Evolutionary conservation across 1,284 basidiomycete species (phyloP), one percentile per base, ranked within the genome.

Genomic region (Lentinus polychrous): DNA sequence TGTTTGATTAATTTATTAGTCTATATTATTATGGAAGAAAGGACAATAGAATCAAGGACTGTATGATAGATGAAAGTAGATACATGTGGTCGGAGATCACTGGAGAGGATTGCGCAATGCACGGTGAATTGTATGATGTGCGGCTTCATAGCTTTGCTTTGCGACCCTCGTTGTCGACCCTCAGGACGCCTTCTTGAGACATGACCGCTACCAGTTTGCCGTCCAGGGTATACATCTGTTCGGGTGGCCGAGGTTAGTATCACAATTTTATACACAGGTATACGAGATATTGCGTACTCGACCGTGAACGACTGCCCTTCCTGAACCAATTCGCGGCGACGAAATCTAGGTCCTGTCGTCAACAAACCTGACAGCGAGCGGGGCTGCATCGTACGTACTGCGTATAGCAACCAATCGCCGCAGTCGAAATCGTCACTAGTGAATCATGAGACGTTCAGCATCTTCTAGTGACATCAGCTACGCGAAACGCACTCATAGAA

Each of bases 111-210:
- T 27, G 5, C 27, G 27, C 27, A 27, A 27, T 27, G 27, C 10
- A 27, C 10, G 10, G 27, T 27, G 10, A 27, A 27, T 27, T 27
- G 27, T 27, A 27, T 27, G 27, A 5, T n/a, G n/a, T n/a, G n/a
- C n/a, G n/a, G 10, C 10, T 10, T 67, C 60, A 76, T 37, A 78
- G 61, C 59, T 75, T 78, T 17, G 72, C 56, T 44, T 61, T 52
- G n/a, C 50, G 52, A 34, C 52, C 73, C 50, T 71, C 69, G 49
- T 75, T 67, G 52, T 78, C 72, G 15, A 81, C 79, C 32, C 86
- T 75, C 12, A 86, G 67, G 2, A 87, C 87, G 2, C 92, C 91
- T 70, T 94, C 92, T 63, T 95, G 92, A 17, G 80, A 78, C 31
- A 82, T 84, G 8, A 87, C 78, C 10, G 91, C 92, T 14, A 93